Evolutionary conservation across 164 flowering plant species (phyloP).

Genomic region (Taxillus chinensis): DNA sequence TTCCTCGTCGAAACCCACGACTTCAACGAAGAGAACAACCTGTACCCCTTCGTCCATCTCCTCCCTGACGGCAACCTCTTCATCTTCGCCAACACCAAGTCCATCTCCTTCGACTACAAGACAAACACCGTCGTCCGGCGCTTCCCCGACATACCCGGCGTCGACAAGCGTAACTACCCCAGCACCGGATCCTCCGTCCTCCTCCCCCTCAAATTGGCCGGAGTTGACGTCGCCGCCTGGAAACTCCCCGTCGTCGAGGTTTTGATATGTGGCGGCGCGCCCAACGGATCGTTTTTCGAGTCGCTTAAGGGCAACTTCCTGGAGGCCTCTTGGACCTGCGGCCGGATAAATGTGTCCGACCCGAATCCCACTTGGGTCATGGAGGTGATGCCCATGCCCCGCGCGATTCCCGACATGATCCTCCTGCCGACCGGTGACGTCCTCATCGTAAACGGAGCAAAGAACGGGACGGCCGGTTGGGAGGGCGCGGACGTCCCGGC

Average conservation of each 20-base stretch:
- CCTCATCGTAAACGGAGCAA: slow-evolving; percentile 62
- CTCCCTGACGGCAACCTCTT: slow-evolving; percentile 65
- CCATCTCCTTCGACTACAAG: slow-evolving; percentile 46
- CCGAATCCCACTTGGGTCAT: slow-evolving; percentile 52
- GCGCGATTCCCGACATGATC: slow-evolving; percentile 78
- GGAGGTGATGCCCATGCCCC: slow-evolving; percentile 66
- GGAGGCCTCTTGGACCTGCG: slow-evolving; percentile 52
- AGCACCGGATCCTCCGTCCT: slow-evolving; percentile 74
- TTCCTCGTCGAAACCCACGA: slow-evolving; percentile 55
- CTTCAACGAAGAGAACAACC: slow-evolving; percentile 50
- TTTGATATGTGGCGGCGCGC: slow-evolving; percentile 83
- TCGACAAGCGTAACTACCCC: slow-evolving; percentile 53
- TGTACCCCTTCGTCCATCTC: slow-evolving; percentile 78
- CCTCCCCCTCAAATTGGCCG: slow-evolving; percentile 34
- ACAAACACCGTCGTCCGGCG: slow-evolving; percentile 28
- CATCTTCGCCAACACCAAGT: slow-evolving; percentile 62
- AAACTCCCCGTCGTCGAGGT: slow-evolving; percentile 31
- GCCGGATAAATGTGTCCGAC: slow-evolving; percentile 47
- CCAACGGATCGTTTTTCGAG: slow-evolving; percentile 32
- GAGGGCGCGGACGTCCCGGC: slow-evolving; percentile 47
- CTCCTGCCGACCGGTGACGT: slow-evolving; percentile 65
- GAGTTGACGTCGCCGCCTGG: not conserved
- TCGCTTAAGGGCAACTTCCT: slow-evolving; percentile 19
- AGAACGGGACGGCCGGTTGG: slow-evolving; percentile 81
- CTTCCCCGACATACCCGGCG: slow-evolving; percentile 57